These are phyloP conservation scores for Stylonectria norvegica DNA, from an alignment of 2,329 filamentous ascomycete genomes.

Conservation along the genomic window DNA sequence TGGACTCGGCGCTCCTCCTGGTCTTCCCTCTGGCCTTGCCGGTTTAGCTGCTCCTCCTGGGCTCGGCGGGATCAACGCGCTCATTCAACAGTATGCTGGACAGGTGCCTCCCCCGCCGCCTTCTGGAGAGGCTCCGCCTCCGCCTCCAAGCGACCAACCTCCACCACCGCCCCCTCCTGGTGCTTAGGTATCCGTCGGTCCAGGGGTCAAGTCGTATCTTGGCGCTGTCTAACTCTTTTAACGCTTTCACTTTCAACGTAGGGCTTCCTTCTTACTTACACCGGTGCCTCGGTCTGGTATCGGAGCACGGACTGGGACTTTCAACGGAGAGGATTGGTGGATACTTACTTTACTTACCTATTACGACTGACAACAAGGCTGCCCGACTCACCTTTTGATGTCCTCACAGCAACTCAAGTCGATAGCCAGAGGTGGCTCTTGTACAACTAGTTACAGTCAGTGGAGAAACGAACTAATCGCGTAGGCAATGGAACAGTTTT, in stretches of 20 bases:
- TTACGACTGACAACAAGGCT: too few species aligned
- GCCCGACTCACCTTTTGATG: constrained; percentile 9
- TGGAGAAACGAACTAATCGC: constrained; percentile 23
- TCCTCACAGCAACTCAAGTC: background rate
- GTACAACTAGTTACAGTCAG: constrained; percentile 8
- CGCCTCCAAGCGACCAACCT: constrained; percentile 60
- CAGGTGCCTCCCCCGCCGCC: constrained; percentile 59
- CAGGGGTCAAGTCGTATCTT: constrained; percentile 5
- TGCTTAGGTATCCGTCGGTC: constrained; percentile 33
- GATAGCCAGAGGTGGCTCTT: constrained; percentile 6
- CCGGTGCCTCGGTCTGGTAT: too few species aligned
- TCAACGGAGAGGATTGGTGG: background rate
- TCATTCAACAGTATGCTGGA: constrained; percentile 64
- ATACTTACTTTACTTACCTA: too few species aligned
- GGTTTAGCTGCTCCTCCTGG: constrained; percentile 54
- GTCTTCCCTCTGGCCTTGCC: constrained; percentile 40
- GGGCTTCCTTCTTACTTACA: too few species aligned
- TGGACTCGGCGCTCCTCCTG: constrained; percentile 40
- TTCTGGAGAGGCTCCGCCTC: constrained; percentile 53
- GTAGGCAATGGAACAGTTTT: constrained; percentile 24
- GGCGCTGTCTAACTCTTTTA: constrained; percentile 7
- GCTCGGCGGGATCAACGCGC: constrained; percentile 57
- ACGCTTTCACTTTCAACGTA: constrained; percentile 4
- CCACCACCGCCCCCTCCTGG: constrained; percentile 61
- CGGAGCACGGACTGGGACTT: background rate